Conservation (phyloP, 2,329 filamentous ascomycete genomes). For the Paraphoma chrysanthemicola region DNA sequence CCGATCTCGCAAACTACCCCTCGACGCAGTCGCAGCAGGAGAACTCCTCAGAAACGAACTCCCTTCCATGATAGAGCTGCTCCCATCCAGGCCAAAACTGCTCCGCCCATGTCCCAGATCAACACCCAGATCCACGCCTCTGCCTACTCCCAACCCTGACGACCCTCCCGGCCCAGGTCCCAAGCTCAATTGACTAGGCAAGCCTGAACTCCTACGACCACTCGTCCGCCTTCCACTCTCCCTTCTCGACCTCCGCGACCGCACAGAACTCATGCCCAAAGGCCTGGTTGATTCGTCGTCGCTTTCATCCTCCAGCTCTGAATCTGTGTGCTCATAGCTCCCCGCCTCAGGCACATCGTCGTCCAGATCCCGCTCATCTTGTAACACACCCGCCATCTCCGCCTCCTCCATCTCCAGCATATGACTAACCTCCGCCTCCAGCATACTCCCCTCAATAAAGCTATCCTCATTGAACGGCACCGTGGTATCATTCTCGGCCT, state of each 20-base stretch:
- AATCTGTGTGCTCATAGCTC: conserved; percentile 62
- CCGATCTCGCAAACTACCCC: conserved; percentile 36
- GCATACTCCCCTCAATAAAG: conserved; percentile 55
- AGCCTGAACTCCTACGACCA: conserved; percentile 26
- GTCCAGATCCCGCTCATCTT: conserved; percentile 58
- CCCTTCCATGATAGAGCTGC: conserved; percentile 45
- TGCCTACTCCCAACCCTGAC: neutral
- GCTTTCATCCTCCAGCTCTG: conserved; percentile 54
- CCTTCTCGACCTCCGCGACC: conserved; percentile 19
- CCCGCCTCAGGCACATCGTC: conserved; percentile 61
- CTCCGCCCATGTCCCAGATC: conserved; percentile 33
- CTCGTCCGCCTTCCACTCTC: neutral
- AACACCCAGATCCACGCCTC: conserved; percentile 22
- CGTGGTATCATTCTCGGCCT: conserved; percentile 56
- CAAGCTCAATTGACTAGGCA: conserved; percentile 12
- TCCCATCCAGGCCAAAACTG: conserved; percentile 43
- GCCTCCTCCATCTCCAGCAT: conserved; percentile 55
- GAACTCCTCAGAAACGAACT: conserved; percentile 46
- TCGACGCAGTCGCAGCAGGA: conserved; percentile 34
- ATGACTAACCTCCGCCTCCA: conserved; percentile 45
- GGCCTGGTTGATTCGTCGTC: conserved; percentile 29
- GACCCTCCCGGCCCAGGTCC: conserved; percentile 5
- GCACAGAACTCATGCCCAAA: conserved; percentile 26
- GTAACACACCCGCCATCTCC: conserved; percentile 54
- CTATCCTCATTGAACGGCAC: conserved; percentile 60